These are phyloP conservation scores for Xylaria sp. DNA, from an alignment of 2,329 filamentous ascomycete genomes.

Conservation along the genomic window DNA sequence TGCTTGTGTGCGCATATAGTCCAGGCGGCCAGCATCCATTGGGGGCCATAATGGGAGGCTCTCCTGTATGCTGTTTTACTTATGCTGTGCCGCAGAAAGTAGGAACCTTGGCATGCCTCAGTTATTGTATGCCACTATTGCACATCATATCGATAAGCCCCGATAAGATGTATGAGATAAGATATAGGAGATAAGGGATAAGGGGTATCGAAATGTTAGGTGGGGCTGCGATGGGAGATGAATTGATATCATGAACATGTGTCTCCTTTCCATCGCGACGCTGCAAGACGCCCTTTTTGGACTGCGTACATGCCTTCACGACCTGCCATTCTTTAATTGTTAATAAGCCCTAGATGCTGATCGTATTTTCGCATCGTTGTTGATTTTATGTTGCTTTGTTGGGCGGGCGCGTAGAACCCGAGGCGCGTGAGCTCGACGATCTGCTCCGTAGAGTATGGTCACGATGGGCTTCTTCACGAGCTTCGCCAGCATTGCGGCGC, in stretches of 20 bases:
- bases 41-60: no score
- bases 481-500: slow-evolving; percentile 63
- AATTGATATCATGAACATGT: slow-evolving; percentile 1
- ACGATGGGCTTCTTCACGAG: slow-evolving; percentile 52
- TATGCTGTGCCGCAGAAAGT: neutral
- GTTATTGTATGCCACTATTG: neutral
- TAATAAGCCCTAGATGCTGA: slow-evolving; percentile 3
- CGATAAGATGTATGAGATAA: slow-evolving; percentile 1
- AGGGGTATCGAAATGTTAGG: neutral
- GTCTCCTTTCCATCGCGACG: slow-evolving; percentile 13
- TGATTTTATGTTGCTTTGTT: slow-evolving; percentile 6
- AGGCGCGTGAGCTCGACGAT: slow-evolving; percentile 6
- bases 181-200: neutral
- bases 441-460: neutral
- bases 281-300: neutral
- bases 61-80: no score
- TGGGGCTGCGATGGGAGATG: slow-evolving; percentile 15
- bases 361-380: neutral
- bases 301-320: neutral
- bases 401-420: neutral
- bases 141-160: slow-evolving; percentile 15
- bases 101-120: neutral
- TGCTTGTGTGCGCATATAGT: no score
- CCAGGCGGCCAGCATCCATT: neutral
- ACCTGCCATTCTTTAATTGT: neutral